A percentile compares a stretch with the other conserved stretches of the same genome.
These are phyloP conservation scores for Pascua guehoae DNA, from an alignment of 1,284 basidiomycete species.

Conservation along the genomic window DNA sequence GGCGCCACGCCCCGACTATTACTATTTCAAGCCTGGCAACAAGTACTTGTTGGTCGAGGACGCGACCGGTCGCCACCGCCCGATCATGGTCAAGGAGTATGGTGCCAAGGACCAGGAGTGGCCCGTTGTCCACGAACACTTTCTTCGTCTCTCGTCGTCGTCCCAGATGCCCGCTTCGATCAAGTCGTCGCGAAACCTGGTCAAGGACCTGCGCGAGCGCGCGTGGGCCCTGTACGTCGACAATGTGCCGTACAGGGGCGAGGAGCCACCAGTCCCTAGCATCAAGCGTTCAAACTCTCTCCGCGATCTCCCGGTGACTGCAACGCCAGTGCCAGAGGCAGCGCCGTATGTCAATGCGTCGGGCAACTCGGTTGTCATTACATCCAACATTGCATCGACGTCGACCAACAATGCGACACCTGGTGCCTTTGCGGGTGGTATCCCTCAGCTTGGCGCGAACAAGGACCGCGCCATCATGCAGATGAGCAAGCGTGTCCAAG, in stretches of 20 bases:
- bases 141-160: constrained; percentile 38
- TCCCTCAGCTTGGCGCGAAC: constrained; percentile 27
- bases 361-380: constrained; percentile 89
- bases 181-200: constrained; percentile 6
- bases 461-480: constrained; percentile 45
- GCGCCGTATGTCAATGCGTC: constrained; percentile 70
- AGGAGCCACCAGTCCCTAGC: constrained; percentile 30
- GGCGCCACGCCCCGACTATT: constrained; percentile 79
- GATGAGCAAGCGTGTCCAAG: constrained; percentile 49
- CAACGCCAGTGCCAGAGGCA: constrained; percentile 29
- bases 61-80: constrained; percentile 65
- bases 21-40: constrained; percentile 77
- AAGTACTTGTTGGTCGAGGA: constrained; percentile 90
- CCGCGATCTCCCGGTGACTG: constrained; percentile 19
- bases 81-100: constrained; percentile 57
- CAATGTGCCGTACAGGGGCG: constrained; percentile 30
- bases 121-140: constrained; percentile 54
- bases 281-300: constrained; percentile 35
- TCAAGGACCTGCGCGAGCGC: constrained; percentile 36
- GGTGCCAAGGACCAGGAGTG: constrained; percentile 51
- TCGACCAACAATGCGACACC: constrained; percentile 52
- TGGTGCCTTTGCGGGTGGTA: constrained; percentile 22
- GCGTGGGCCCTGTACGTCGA: constrained; percentile 43
- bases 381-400: constrained; percentile 83
- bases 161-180: constrained; percentile 22